A percentile compares a stretch with the other conserved stretches of the same genome.
These are phyloP conservation scores for Saksenaea vasiformis DNA, from an alignment of 371 early-diverging fungal species.

Conservation along the genomic window DNA sequence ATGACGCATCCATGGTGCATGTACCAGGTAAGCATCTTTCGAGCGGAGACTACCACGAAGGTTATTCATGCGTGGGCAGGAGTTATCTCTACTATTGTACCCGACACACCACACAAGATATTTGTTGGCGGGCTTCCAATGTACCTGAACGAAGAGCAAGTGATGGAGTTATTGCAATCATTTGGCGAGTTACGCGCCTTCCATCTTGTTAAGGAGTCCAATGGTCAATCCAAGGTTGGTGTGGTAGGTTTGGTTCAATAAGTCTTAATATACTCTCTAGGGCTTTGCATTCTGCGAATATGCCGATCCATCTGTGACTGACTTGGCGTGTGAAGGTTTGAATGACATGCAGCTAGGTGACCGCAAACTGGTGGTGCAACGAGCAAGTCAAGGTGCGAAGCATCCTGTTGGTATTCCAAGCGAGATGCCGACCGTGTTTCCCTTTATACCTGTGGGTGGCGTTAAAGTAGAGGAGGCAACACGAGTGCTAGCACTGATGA, in stretches of 20 bases:
- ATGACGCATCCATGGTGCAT: slow-evolving; percentile 34
- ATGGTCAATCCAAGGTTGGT: slow-evolving; percentile 77
- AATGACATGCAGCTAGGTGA: slow-evolving; percentile 96
- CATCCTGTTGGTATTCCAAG: slow-evolving; percentile 24
- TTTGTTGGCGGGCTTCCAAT: slow-evolving; percentile 93
- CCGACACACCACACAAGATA: slow-evolving; percentile 91
- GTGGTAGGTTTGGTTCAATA: neutral
- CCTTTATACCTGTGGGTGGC: slow-evolving; percentile 19
- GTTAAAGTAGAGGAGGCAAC: slow-evolving; percentile 69
- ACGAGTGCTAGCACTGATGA: slow-evolving; percentile 83
- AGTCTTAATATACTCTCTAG: slow-evolving; percentile 26
- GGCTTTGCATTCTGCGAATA: slow-evolving; percentile 98
- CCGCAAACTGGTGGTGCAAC: slow-evolving; percentile 91
- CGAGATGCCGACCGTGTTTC: slow-evolving; percentile 9
- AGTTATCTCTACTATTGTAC: slow-evolving; percentile 79
- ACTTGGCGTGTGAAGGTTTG: slow-evolving; percentile 91
- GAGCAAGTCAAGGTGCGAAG: slow-evolving; percentile 86
- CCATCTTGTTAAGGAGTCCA: slow-evolving; percentile 87
- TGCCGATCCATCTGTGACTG: slow-evolving; percentile 84
- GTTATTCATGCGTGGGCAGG: slow-evolving; percentile 29
- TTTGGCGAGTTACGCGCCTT: slow-evolving; percentile 94
- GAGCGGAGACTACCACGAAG: too few species aligned
- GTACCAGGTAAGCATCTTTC: neutral
- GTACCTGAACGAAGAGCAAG: slow-evolving; percentile 91
- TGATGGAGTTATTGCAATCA: slow-evolving; percentile 87